These are phyloP conservation scores for Scenedesmus sp. DNA, from an alignment of 163 green algal species.

Conservation along the genomic window DNA sequence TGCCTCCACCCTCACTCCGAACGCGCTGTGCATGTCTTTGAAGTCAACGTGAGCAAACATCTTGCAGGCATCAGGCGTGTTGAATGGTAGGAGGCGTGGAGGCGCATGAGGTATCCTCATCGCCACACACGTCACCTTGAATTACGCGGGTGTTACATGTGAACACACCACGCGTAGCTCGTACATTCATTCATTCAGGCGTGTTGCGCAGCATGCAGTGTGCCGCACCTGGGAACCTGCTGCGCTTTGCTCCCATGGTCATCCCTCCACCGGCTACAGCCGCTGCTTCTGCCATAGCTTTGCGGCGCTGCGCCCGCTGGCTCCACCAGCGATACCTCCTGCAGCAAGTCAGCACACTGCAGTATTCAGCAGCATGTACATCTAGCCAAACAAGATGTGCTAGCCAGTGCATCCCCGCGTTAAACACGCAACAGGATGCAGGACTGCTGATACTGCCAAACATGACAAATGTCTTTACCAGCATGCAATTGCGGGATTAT, in stretches of 20 bases:
- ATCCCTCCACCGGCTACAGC: slow-evolving; percentile 39
- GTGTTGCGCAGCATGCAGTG: neutral
- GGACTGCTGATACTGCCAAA: no score
- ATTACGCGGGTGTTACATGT: no score
- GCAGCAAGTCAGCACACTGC: neutral
- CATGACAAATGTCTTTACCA: no score
- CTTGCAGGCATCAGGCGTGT: no score
- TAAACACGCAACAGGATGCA: neutral
- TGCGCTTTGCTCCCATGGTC: slow-evolving; percentile 59
- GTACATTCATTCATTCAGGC: no score
- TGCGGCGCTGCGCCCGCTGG: slow-evolving; percentile 40
- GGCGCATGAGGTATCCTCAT: no score
- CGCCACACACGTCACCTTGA: no score
- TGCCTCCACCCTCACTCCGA: no score
- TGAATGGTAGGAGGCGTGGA: no score
- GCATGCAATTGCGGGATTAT: neutral
- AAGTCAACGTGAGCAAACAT: no score
- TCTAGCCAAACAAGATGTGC: neutral
- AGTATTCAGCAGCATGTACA: neutral
- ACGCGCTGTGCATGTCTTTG: no score
- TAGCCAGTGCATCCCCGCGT: neutral
- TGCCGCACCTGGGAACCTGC: slow-evolving; percentile 50
- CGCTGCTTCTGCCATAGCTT: slow-evolving; percentile 27
- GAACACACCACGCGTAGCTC: no score
- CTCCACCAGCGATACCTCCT: neutral